Conservation (phyloP, 345 rosid species). For the Populus alba region DNA sequence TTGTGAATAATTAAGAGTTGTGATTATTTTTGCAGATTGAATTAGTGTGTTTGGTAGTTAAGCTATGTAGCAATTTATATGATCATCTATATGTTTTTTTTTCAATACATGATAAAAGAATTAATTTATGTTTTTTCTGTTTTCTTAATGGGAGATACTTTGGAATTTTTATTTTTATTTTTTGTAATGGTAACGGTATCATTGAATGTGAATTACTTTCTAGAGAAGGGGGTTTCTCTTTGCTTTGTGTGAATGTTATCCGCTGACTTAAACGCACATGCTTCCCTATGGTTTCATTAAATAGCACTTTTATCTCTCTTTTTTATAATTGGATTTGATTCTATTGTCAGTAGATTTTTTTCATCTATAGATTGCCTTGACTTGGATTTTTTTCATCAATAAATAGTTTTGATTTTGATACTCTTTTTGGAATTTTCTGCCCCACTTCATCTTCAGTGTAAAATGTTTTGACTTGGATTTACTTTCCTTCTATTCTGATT, state of each 20-base stretch:
- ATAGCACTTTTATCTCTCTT: background rate
- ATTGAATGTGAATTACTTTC: conserved; percentile 11
- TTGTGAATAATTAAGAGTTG: background rate
- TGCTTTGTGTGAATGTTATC: conserved; percentile 1
- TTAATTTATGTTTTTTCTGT: conserved; percentile 2
- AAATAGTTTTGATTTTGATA: no score
- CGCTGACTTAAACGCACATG: conserved; percentile 13
- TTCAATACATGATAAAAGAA: background rate
- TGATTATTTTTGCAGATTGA: background rate
- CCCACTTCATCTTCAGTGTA: background rate
- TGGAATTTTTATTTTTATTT: background rate
- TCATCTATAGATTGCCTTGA: background rate
- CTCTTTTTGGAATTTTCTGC: background rate
- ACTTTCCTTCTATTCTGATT: background rate
- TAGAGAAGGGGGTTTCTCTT: background rate
- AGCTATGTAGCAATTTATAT: background rate
- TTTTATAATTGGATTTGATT: background rate
- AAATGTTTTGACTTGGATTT: background rate
- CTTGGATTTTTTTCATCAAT: background rate
- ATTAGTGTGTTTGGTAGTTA: background rate
- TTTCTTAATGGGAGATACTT: background rate
- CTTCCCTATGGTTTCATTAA: conserved; percentile 3
- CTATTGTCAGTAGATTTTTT: background rate
- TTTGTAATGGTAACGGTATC: conserved; percentile 1
- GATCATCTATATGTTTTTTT: background rate